phyloP scores from a whole-genome alignment of 352 stramenopile genomes.

The Blastocystis sp. region DNA sequence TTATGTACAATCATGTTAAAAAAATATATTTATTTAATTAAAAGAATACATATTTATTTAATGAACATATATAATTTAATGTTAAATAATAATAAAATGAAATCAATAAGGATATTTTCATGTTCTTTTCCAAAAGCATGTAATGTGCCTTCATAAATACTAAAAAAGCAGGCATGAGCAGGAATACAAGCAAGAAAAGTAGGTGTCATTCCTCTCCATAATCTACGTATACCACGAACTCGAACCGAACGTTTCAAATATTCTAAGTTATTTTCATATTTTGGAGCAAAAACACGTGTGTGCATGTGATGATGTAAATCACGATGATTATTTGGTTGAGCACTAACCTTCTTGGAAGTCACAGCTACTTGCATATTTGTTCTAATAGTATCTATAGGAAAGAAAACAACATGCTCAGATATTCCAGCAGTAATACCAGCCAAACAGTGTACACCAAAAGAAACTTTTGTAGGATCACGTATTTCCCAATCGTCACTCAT shows the following conservation, averaged over 20 bases:
- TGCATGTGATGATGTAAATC: background rate
- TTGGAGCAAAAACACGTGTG: background rate
- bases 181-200: conserved; percentile 89
- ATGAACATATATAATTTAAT: conserved; percentile 1
- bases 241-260: conserved; percentile 22
- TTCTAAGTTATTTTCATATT: background rate
- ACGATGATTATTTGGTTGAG: background rate
- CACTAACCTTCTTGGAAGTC: background rate
- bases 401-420: conserved; percentile 85
- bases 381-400: conserved; percentile 67
- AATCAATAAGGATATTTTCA: conserved; percentile 46
- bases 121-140: conserved; percentile 52
- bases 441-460: conserved; percentile 77
- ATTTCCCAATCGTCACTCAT: conserved; percentile 71
- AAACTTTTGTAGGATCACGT: conserved; percentile 68
- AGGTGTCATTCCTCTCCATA: conserved; percentile 87
- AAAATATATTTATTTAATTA: conserved; percentile 9
- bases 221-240: conserved; percentile 46
- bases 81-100: conserved; percentile 30
- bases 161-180: conserved; percentile 75
- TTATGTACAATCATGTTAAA: conserved; percentile 4
- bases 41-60: background rate
- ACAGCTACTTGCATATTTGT: conserved; percentile 29
- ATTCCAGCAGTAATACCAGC: conserved; percentile 77
- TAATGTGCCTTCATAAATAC: conserved; percentile 69